phyloP scores from a whole-genome alignment of 2,329 filamentous ascomycete species.

The Metarhizium humberi region DNA sequence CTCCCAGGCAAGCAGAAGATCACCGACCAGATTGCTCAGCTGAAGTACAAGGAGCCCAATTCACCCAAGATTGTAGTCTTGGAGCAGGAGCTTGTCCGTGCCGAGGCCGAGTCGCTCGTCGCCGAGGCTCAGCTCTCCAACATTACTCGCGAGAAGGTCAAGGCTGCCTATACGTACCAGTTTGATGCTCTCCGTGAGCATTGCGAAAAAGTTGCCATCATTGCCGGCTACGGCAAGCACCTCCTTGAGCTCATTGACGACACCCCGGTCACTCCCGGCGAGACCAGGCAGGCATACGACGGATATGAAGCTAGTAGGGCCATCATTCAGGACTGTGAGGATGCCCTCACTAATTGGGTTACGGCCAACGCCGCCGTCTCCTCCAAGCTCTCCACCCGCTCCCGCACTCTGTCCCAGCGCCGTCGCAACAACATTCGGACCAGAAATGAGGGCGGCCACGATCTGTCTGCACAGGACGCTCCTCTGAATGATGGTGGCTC shows the following conservation, averaged over 20 bases:
- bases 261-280: conserved; percentile 90
- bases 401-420: conserved; percentile 80
- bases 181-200: conserved; percentile 97
- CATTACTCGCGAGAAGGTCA: conserved; percentile 98
- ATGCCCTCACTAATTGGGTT: conserved; percentile 95
- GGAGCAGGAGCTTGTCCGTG: conserved; percentile 95
- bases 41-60: conserved; percentile 99
- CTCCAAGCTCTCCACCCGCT: conserved; percentile 77
- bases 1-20: conserved; percentile 93
- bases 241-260: conserved; percentile 95
- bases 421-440: conserved; percentile 63
- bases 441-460: conserved; percentile 63
- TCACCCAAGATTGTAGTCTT: conserved; percentile 95
- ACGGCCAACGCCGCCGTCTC: conserved; percentile 79
- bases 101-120: conserved; percentile 96
- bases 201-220: conserved; percentile 96
- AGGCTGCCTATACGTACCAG: conserved; percentile 95
- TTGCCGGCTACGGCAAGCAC: conserved; percentile 96
- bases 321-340: conserved; percentile 98
- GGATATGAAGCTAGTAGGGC: conserved; percentile 97
- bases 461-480: conserved; percentile 74
- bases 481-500: conserved; percentile 71
- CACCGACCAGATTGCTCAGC: conserved; percentile 93
- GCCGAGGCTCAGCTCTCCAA: conserved; percentile 97
- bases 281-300: conserved; percentile 92